Conservation (phyloP, 2,329 filamentous ascomycete genomes). For the Cladosporium colombiae region DNA sequence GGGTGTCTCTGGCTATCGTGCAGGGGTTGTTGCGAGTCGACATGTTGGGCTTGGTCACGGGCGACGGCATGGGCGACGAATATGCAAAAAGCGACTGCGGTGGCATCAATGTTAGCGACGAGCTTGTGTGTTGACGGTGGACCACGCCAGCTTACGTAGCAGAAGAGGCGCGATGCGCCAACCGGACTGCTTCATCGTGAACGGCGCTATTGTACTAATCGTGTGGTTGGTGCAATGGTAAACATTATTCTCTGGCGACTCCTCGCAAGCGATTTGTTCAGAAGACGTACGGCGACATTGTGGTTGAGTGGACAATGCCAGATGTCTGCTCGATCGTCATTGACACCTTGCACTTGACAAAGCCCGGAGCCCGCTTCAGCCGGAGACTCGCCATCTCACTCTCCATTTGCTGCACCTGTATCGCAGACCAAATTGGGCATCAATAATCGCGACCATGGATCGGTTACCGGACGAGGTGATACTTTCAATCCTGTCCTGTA, state of each 20-base stretch:
- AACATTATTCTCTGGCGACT: constrained; percentile 6
- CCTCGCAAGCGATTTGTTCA: neutral
- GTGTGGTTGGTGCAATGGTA: neutral
- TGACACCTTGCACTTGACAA: constrained; percentile 3
- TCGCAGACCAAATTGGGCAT: neutral
- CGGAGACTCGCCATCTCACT: neutral
- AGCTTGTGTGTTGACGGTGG: neutral
- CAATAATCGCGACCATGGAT: constrained; percentile 25
- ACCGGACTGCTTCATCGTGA: constrained; percentile 26
- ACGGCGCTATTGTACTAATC: constrained; percentile 4
- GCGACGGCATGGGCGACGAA: constrained; percentile 26
- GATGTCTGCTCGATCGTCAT: constrained; percentile 16
- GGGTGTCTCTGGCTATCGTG: constrained; percentile 20
- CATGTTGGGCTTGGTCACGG: constrained; percentile 19
- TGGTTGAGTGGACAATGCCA: constrained; percentile 1
- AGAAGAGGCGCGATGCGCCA: constrained; percentile 29
- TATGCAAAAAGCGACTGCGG: constrained; percentile 26
- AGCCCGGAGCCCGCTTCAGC: neutral
- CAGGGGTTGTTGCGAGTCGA: constrained; percentile 20
- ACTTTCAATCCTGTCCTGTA: constrained; percentile 47
- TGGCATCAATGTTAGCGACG: constrained; percentile 15
- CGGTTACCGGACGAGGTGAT: constrained; percentile 44
- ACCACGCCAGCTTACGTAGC: constrained; percentile 24
- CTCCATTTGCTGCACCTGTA: neutral
- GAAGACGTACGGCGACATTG: neutral